Evolutionary conservation across 352 stramenopile species (phyloP).

Genomic region (Globisporangium yorkense): DNA sequence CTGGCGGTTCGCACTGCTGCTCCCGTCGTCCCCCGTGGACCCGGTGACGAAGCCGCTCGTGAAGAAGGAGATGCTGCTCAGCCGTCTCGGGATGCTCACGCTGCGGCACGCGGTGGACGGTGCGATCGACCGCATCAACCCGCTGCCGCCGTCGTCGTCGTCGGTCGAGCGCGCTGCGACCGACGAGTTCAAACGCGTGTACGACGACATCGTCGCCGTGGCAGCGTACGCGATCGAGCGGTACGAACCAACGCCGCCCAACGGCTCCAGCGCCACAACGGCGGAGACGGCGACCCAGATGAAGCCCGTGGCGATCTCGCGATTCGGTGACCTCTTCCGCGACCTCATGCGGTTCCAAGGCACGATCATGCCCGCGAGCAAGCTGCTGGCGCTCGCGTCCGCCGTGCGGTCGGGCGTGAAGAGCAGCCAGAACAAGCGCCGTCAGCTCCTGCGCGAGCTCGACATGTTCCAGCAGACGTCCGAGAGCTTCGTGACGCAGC

Average conservation of each 20-base stretch:
- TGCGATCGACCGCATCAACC: conserved; percentile 51
- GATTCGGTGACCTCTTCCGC: conserved; percentile 75
- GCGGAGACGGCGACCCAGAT: conserved; percentile 15
- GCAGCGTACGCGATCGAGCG: conserved; percentile 40
- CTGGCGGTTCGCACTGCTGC: conserved; percentile 89
- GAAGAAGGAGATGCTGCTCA: conserved; percentile 91
- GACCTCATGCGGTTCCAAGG: conserved; percentile 64
- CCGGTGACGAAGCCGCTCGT: conserved; percentile 91
- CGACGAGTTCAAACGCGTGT: conserved; percentile 15
- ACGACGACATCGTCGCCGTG: conserved; percentile 12
- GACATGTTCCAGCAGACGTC: conserved; percentile 89
- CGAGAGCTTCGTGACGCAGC: conserved; percentile 65
- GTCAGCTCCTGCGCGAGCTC: conserved; percentile 73
- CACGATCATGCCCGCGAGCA: conserved; percentile 64
- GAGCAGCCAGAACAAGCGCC: conserved; percentile 42
- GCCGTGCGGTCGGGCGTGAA: conserved; percentile 25
- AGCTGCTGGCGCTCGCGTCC: conserved; percentile 44
- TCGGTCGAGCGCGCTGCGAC: conserved; percentile 25
- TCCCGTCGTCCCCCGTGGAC: conserved; percentile 94
- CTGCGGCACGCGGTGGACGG: conserved; percentile 52
- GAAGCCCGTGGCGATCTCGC: conserved; percentile 25
- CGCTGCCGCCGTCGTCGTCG: conserved; percentile 25
- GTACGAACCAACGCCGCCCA: conserved; percentile 19
- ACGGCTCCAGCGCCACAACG: conserved; percentile 12
- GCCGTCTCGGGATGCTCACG: conserved; percentile 70